Percentiles rank a stretch among this genome's conserved stretches.
Evolutionary conservation across 176 grass and related monocot species (phyloP).

Genomic region (Leersia perrieri): DNA sequence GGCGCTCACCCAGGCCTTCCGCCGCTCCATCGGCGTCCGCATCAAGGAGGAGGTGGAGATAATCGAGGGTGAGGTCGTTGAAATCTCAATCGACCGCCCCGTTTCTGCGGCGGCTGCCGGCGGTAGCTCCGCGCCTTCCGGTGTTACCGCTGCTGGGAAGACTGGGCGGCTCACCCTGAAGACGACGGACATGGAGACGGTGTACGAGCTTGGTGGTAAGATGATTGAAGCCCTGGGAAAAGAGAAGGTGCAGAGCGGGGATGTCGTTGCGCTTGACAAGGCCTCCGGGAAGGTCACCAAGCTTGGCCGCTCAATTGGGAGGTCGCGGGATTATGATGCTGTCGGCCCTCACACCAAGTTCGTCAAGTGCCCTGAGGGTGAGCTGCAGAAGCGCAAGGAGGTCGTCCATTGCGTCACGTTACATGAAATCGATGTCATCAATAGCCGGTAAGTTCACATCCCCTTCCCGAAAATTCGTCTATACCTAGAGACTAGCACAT

Average conservation of each 20-base stretch:
- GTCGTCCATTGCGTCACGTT: slow-evolving; percentile 93
- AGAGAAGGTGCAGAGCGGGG: slow-evolving; percentile 97
- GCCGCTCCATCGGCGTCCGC: slow-evolving; percentile 82
- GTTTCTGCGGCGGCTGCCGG: slow-evolving; percentile 14
- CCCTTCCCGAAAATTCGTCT: neutral
- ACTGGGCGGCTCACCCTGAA: slow-evolving; percentile 85
- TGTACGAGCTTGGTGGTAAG: slow-evolving; percentile 91
- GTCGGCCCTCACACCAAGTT: slow-evolving; percentile 87
- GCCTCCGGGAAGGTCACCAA: slow-evolving; percentile 85
- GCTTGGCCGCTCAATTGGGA: slow-evolving; percentile 80
- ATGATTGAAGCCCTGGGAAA: slow-evolving; percentile 95
- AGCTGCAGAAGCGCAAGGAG: slow-evolving; percentile 97
- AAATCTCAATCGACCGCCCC: slow-evolving; percentile 87
- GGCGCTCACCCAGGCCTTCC: slow-evolving; percentile 88
- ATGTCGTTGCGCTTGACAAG: slow-evolving; percentile 85
- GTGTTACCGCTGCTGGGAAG: slow-evolving; percentile 43
- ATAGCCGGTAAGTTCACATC: slow-evolving; percentile 64
- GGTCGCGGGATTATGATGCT: slow-evolving; percentile 84
- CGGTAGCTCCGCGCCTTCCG: slow-evolving; percentile 32
- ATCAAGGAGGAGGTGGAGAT: slow-evolving; percentile 99
- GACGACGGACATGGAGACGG: slow-evolving; percentile 95
- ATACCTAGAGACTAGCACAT: neutral
- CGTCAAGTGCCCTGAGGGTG: slow-evolving; percentile 86
- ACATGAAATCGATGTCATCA: slow-evolving; percentile 99
- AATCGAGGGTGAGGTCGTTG: slow-evolving; percentile 97